Conservation (phyloP, 2,329 filamentous ascomycete genomes). For the Capronia americana region DNA sequence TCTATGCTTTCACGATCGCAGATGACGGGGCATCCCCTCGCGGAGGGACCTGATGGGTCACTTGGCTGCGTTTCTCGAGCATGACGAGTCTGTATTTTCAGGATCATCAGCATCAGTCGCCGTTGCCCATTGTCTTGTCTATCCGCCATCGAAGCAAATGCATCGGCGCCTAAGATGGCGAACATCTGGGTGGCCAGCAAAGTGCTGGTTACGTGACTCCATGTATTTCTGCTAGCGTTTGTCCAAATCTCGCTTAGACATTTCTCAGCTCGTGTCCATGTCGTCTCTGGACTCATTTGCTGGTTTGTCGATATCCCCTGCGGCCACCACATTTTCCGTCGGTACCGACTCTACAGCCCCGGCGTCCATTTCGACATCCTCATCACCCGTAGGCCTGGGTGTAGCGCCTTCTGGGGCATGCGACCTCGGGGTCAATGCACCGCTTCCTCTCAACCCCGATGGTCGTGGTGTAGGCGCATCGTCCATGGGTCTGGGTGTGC, state of each 20-base stretch:
- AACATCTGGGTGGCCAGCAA: background rate
- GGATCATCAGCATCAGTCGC: background rate
- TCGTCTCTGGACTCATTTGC: constrained; percentile 24
- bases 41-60: background rate
- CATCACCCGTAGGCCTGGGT: constrained; percentile 57
- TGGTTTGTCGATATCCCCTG: constrained; percentile 35
- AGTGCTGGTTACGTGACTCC: background rate
- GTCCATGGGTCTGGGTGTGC: constrained; percentile 58
- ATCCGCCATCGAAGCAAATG: no score
- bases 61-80: background rate
- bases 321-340: constrained; percentile 39
- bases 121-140: no score
- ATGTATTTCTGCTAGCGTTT: background rate
- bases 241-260: background rate
- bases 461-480: constrained; percentile 51
- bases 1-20: background rate
- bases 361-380: constrained; percentile 66
- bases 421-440: constrained; percentile 43
- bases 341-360: constrained; percentile 47
- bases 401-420: constrained; percentile 45
- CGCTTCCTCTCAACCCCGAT: constrained; percentile 33
- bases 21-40: background rate
- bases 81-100: background rate
- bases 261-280: constrained; percentile 30
- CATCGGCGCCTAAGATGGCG: no score